Conservation (phyloP, 495 filamentous ascomycete genomes). For the Penicillium antarcticum region DNA sequence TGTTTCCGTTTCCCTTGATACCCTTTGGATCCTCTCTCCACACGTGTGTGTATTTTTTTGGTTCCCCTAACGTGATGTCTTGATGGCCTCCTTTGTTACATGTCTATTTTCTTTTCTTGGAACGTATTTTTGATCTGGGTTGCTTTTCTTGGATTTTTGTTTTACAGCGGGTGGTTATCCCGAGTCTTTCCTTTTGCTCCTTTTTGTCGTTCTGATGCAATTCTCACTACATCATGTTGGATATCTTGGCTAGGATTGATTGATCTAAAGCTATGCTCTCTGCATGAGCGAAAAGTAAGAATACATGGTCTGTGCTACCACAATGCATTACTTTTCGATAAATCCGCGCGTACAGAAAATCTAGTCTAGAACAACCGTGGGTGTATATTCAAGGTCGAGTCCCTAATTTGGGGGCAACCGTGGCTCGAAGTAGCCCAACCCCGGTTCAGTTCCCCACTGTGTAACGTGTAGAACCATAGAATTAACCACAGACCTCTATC, state of each 20-base stretch:
- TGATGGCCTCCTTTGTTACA: conserved; percentile 35
- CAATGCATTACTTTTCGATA: too few species aligned
- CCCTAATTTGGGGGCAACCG: too few species aligned
- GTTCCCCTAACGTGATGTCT: conserved; percentile 41
- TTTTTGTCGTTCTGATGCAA: conserved; percentile 6
- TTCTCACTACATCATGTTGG: conserved; percentile 2
- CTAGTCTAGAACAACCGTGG: too few species aligned
- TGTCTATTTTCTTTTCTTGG: conserved; percentile 15
- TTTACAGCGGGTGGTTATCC: conserved; percentile 12
- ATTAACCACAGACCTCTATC: too few species aligned
- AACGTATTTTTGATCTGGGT: conserved; percentile 18
- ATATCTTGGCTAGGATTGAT: not conserved
- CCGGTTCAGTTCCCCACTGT: not conserved
- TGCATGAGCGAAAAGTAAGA: not conserved
- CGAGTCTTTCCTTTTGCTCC: conserved; percentile 6
- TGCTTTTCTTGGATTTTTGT: not conserved
- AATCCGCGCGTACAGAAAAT: too few species aligned
- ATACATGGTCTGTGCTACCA: too few species aligned
- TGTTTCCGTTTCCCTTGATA: conserved; percentile 39
- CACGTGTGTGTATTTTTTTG: conserved; percentile 33
- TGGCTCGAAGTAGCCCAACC: not conserved
- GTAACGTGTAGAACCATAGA: too few species aligned
- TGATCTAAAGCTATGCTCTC: not conserved
- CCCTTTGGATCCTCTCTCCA: conserved; percentile 45
- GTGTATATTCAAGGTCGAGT: too few species aligned